phyloP scores from a whole-genome alignment of 768 basidiomycete genomes.

The Lactarius hengduanensis region DNA sequence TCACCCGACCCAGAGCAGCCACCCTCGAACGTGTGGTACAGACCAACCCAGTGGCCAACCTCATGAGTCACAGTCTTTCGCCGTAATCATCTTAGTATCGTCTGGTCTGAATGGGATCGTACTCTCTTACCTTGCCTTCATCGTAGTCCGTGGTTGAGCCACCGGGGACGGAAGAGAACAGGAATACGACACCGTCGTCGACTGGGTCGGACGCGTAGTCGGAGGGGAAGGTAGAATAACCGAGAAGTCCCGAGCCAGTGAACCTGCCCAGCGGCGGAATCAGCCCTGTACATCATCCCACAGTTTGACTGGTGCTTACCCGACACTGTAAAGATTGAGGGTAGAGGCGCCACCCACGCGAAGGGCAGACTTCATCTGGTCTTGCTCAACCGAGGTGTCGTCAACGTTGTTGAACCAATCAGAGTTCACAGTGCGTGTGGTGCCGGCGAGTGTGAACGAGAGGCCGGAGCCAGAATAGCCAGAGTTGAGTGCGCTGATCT shows the following conservation, averaged over 20 bases:
- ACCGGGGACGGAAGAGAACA: constrained; percentile 38
- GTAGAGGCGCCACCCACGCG: constrained; percentile 41
- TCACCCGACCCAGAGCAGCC: constrained; percentile 44
- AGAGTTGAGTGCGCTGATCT: constrained; percentile 46
- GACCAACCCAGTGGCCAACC: constrained; percentile 59
- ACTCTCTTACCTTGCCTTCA: constrained; percentile 30
- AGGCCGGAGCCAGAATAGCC: constrained; percentile 43
- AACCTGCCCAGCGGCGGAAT: constrained; percentile 34
- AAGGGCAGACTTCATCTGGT: constrained; percentile 48
- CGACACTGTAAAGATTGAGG: constrained; percentile 54
- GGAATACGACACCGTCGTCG: constrained; percentile 49
- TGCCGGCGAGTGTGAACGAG: constrained; percentile 43
- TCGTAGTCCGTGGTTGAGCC: constrained; percentile 45
- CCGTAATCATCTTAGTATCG: neutral
- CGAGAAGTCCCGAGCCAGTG: constrained; percentile 45
- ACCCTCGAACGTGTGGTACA: constrained; percentile 60
- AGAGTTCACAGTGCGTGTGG: constrained; percentile 45
- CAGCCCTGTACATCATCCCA: neutral
- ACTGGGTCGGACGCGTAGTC: constrained; percentile 40
- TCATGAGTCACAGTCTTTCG: constrained; percentile 52
- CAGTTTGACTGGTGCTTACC: constrained; percentile 34
- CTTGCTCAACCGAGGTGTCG: constrained; percentile 35
- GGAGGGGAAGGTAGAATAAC: constrained; percentile 54
- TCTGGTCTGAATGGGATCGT: neutral
- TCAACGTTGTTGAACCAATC: constrained; percentile 50